Evolutionary conservation across 305 asterid species (phyloP), one percentile per base, ranked within the genome.

Genomic region (Lippia alba): DNA sequence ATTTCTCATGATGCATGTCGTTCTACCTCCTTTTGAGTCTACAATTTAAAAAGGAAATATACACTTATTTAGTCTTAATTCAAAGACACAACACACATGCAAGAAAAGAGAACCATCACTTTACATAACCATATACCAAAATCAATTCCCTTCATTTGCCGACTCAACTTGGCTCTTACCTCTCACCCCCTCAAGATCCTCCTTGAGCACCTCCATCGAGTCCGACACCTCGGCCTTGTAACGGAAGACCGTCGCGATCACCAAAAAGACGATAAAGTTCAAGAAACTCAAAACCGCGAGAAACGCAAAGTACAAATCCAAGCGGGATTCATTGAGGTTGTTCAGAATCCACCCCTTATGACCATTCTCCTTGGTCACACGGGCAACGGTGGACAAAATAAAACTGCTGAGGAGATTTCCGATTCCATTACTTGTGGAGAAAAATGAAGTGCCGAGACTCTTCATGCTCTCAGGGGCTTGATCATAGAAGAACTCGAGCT

Each of bases 381-480:
- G 80, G 17, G 94, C 81, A 62, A 84, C 84, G 0, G 74, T 73
- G 1, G 91, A 80, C 18, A 89, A 78, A 18, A 89, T 68, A 19
- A 89, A 81, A 45, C 90, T 85, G 46, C 90, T 87, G 12, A 89
- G 54, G 62, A 85, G 78, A 57, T 74, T 83, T 66, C 91, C 91
- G 5, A 68, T 72, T 45, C 90, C 93, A 30, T 85, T 34, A 18
- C 79, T 79, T 15, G 90, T 85, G 77, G 74, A 72, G n/a, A 82
- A 70, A 24, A 79, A 89, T 0, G 96, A 82, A n/a, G 94, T 83
- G 36, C 91, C 93, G 0, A 89, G 81, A 36, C 96, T 85, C 50
- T 89, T 89, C 96, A 87, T 89, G 72, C 83, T 80, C 71, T 87
- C 93, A 0, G 96, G 96, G 14, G 91, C 96, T 57, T 89, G 92